Conservation (phyloP, 2,329 filamentous ascomycete genomes). For the Penicillium sp. region DNA sequence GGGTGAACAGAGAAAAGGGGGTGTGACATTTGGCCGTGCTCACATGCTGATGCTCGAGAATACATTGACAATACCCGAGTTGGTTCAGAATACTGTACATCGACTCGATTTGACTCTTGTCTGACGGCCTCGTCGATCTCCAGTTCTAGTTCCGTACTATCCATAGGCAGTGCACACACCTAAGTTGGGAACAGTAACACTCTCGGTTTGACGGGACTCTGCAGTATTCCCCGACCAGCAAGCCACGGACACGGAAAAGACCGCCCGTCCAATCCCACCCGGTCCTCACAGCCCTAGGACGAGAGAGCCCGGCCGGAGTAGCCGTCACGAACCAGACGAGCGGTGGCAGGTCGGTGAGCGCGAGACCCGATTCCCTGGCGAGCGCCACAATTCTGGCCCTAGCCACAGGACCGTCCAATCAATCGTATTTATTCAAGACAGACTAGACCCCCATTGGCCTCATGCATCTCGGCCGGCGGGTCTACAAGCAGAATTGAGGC, state of each 20-base stretch:
- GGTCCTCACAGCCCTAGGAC: constrained; percentile 17
- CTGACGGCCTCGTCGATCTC: too few relatives aligned
- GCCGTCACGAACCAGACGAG: constrained; percentile 14
- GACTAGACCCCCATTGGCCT: background rate
- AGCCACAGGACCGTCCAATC: constrained; percentile 17
- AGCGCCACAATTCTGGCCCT: constrained; percentile 14
- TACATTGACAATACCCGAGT: too few relatives aligned
- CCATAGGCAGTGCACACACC: background rate
- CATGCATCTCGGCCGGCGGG: background rate
- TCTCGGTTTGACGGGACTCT: background rate
- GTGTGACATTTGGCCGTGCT: background rate
- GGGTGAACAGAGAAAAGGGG: background rate
- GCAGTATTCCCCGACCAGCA: background rate
- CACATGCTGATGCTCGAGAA: background rate
- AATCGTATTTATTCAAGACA: background rate
- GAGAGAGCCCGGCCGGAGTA: constrained; percentile 12
- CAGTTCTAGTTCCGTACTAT: too few relatives aligned
- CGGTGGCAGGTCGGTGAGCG: constrained; percentile 16
- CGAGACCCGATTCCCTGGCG: constrained; percentile 10
- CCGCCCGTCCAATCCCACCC: background rate
- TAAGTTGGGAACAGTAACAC: background rate
- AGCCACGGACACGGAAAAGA: constrained; percentile 2
- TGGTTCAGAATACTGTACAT: too few relatives aligned
- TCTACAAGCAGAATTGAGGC: constrained; percentile 5
- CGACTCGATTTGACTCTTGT: too few relatives aligned